Percentiles rank a stretch among this genome's conserved stretches.
These are phyloP conservation scores for Thermothelomyces thermophilus DNA, from an alignment of 2,329 filamentous ascomycete species.

Conservation along the genomic window DNA sequence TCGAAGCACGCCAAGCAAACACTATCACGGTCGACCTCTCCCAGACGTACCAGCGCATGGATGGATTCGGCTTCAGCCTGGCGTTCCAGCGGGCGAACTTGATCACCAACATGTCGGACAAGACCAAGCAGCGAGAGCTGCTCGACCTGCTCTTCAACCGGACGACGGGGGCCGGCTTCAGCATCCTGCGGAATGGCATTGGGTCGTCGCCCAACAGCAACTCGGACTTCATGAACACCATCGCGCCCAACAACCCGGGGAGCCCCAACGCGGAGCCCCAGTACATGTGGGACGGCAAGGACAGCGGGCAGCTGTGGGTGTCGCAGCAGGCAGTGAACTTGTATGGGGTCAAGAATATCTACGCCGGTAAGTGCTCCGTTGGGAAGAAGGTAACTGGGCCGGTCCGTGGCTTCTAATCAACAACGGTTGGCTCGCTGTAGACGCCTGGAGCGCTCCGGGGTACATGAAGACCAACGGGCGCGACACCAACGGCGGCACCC, in stretches of 20 bases:
- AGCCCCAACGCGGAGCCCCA: conserved; percentile 24
- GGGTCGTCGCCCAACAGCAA: conserved; percentile 32
- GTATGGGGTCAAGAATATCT: conserved; percentile 40
- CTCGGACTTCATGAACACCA: conserved; percentile 31
- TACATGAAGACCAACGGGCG: conserved; percentile 32
- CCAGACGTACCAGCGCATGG: conserved; percentile 33
- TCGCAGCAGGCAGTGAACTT: conserved; percentile 32
- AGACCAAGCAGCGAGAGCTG: conserved; percentile 30
- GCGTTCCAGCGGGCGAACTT: conserved; percentile 37
- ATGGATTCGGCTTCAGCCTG: conserved; percentile 36
- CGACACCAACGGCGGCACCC: conserved; percentile 24
- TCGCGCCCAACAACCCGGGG: conserved; percentile 31
- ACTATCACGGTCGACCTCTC: conserved; percentile 20
- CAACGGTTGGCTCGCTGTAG: no score
- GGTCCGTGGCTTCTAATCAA: no score
- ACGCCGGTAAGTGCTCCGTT: conserved; percentile 25
- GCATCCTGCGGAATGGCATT: conserved; percentile 38
- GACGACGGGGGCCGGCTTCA: conserved; percentile 30
- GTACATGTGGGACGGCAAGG: conserved; percentile 31
- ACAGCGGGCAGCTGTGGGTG: conserved; percentile 37
- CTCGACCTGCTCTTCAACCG: conserved; percentile 36
- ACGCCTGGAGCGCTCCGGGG: conserved; percentile 30
- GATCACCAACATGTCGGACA: conserved; percentile 26
- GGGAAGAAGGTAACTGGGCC: no score
- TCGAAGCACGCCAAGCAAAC: neutral